Evolutionary conservation across 805 yeast genomes (phyloP), one percentile per base, ranked within the genome.

Genomic region (Huiozyma naganishii): DNA sequence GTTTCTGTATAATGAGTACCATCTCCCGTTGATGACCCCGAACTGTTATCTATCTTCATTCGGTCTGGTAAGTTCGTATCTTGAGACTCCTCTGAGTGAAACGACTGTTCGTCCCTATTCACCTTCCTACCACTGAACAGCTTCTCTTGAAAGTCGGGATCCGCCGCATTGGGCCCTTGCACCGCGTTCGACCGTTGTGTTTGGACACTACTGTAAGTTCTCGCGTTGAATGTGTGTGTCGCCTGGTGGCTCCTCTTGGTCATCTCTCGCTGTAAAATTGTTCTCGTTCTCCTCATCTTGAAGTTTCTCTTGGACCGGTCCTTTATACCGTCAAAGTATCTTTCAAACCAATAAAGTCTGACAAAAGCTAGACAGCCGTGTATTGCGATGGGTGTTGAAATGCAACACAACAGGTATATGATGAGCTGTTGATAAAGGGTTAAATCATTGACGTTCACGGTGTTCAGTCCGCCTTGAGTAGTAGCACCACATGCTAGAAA

Each of bases 391-490:
- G 97, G 97, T 0, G 95, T 88, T 4, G 94, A 75, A 17, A 87
- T 52, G 49, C 77, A 69, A 29, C 89, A 65, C 3, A 77, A 47
- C 9, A 84, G 50, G 57, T 80, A 86, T 2, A 90, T 62, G 7
- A 74, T 68, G 11, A 88, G 73, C 58, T 90, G 97, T 62, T 92
- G 98, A 65, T 81, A 90, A 38, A 83, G 59, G 0, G 71, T 64
- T 45, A 89, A 51, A 0, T 68, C 62, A 58, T 86, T 86, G 34
- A 81, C 50, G 52, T 87, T 77, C 27, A 85, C 69, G 0, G 96
- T 82, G 58, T 87, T 88, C 44, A 92, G 66, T 0, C 99, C 99
- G 0, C 96, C 95, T 58, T 90, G 96, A 1, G 97, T 87, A 1
- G 81, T 65, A 0, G 92, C 78, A 8, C 95, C 90, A 8, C 80